Percentiles rank a stretch among this genome's conserved stretches.
phyloP scores from a whole-genome alignment of 2,329 filamentous ascomycete species.

The Teratosphaeria epicoccoides region DNA sequence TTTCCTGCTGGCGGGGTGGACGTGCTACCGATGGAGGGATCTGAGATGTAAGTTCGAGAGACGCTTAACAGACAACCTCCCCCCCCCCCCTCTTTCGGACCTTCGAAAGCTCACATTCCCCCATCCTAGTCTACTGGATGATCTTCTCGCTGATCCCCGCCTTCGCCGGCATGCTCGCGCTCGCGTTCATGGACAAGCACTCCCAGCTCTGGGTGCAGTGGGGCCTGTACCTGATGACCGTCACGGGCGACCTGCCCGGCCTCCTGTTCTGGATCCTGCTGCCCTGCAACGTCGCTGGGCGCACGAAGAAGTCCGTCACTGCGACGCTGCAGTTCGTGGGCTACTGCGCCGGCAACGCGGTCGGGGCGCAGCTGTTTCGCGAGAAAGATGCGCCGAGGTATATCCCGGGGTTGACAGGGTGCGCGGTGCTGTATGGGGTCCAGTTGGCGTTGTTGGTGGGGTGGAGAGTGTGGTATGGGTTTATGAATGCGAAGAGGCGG shows the following conservation, averaged over 20 bases:
- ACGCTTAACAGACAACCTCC: no score
- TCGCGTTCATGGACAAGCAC: neutral
- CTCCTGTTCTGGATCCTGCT: neutral
- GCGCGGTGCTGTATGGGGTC: constrained; percentile 17
- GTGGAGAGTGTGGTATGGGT: neutral
- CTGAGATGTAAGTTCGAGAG: neutral
- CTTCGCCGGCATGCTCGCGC: neutral
- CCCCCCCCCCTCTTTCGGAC: no score
- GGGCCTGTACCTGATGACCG: neutral
- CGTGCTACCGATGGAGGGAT: neutral
- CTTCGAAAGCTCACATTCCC: no score
- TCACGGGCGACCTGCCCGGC: neutral
- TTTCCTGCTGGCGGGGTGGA: neutral
- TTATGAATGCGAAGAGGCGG: neutral
- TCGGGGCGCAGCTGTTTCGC: constrained; percentile 35
- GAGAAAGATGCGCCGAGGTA: constrained; percentile 34
- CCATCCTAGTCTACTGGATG: neutral
- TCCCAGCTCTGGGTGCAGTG: neutral
- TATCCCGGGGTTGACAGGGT: constrained; percentile 30
- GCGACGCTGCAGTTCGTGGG: constrained; percentile 34
- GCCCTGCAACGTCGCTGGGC: constrained; percentile 35
- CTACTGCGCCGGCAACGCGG: constrained; percentile 38
- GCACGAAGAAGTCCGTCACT: constrained; percentile 35
- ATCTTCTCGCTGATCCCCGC: neutral
- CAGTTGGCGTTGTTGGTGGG: neutral